These are phyloP conservation scores for Ceratocystiopsis minuta DNA, from an alignment of 2,329 filamentous ascomycete species.

Conservation along the genomic window DNA sequence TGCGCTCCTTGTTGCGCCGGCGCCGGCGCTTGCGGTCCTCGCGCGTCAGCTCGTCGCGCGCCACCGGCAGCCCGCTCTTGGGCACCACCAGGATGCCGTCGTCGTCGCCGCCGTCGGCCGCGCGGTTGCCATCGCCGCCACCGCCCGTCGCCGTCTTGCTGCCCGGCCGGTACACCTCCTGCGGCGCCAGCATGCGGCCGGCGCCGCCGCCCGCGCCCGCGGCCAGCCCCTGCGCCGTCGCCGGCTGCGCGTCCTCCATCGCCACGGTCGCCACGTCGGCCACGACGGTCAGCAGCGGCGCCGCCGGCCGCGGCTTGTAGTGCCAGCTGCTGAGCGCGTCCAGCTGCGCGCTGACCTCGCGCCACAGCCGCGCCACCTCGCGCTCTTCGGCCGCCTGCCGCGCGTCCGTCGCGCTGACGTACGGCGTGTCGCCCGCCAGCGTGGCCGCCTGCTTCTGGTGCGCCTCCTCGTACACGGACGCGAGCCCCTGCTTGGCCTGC, in stretches of 20 bases:
- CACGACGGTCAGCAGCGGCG: slow-evolving; percentile 69
- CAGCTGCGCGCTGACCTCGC: slow-evolving; percentile 58
- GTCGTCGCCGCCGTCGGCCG: slow-evolving; percentile 1
- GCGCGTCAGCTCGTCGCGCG: slow-evolving; percentile 69
- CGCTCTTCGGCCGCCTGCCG: slow-evolving; percentile 66
- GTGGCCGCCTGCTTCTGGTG: slow-evolving; percentile 39
- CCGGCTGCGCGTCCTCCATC: slow-evolving; percentile 91
- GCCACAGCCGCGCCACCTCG: slow-evolving; percentile 72
- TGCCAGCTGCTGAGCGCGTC: slow-evolving; percentile 87
- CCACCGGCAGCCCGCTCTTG: slow-evolving; percentile 60
- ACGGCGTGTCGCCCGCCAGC: slow-evolving; percentile 41
- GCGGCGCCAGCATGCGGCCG: slow-evolving; percentile 56
- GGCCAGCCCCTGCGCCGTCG: slow-evolving; percentile 55
- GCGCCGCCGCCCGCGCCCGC: slow-evolving; percentile 34
- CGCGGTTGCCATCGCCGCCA: no score
- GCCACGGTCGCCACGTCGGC: slow-evolving; percentile 77
- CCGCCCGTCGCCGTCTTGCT: slow-evolving; percentile 53
- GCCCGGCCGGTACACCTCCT: slow-evolving; percentile 80
- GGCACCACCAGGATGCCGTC: slow-evolving; percentile 41
- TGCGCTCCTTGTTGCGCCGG: slow-evolving; percentile 70
- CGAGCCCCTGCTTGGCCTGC: slow-evolving; percentile 73
- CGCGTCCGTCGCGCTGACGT: slow-evolving; percentile 66
- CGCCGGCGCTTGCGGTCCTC: slow-evolving; percentile 67
- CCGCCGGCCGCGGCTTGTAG: slow-evolving; percentile 77
- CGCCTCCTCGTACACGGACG: slow-evolving; percentile 88